Base-by-base conservation (phyloP, 441 rosid species). In the Breynia disticha region DNA sequence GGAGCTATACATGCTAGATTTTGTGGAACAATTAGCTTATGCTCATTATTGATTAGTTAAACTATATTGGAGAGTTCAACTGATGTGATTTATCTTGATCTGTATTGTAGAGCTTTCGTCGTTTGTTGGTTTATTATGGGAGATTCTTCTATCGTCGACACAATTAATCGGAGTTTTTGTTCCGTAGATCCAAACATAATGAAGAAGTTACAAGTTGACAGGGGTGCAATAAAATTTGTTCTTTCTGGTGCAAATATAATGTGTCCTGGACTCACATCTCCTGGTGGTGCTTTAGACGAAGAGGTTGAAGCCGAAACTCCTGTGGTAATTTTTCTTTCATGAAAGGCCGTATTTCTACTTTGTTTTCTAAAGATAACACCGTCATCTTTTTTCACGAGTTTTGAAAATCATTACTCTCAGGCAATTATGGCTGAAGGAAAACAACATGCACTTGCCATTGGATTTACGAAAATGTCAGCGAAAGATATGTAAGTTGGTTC, bases 211-310 rank as follows among this genome's bases (percentile, higher is more conserved):
- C 97, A 86, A 73, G 98, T 93, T 24, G 98, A 89, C 67, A 79
- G 97, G 56, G 98, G 96, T 61, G 98, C 98, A 9, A 89, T 93
- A 56, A 89, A 62, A 73, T 89, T 84, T 75, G 96, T 89, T 37
- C 83, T 93, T 57, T 65, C 98, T 69, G 97, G 98, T 68, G 98
- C 97, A 68, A 93, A 93, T 78, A 89, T 93, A 67, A 93, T 89
- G 97, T 89, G 98, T 55, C 97, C 97, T 76, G 98, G 98, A 66
- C 98, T 89, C 57, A 89, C 97, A 28, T 93, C 98, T 64, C 98
- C 93, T 3, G 96, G 97, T 49, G 97, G 98, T 51, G 85, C 67
- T 68, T 69, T 93, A 70, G 97, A 93, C 69, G 90, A 81, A 20
- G 86, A 83, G 79, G 97, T 93, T 18, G 93, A 71, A 3, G 78